These are phyloP conservation scores for Smallanthus sonchifolius DNA, from an alignment of 129 eudicot genomes.

Conservation along the genomic window DNA sequence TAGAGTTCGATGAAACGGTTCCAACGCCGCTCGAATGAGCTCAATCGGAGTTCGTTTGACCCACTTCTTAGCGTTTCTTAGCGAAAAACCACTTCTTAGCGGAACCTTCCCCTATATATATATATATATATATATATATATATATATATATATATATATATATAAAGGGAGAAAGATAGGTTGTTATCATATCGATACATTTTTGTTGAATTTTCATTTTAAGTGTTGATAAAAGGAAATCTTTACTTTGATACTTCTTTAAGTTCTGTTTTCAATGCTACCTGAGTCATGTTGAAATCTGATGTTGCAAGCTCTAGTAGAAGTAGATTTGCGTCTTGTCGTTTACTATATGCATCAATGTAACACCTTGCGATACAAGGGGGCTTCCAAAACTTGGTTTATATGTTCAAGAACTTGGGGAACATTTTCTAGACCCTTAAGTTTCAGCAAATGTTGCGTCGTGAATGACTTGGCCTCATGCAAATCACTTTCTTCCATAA, in stretches of 20 bases:
- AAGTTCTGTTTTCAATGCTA: constrained; percentile 20
- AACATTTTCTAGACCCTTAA: background rate
- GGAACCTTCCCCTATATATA: too few species aligned
- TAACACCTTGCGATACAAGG: constrained; percentile 26
- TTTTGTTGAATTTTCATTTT: background rate
- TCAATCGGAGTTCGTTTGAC: too few species aligned
- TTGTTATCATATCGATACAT: background rate
- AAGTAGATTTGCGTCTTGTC: constrained; percentile 4
- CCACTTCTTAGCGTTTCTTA: too few species aligned
- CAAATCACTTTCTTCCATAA: constrained; percentile 27
- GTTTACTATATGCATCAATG: constrained; percentile 21
- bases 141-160: constrained; percentile 40
- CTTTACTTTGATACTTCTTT: constrained; percentile 28
- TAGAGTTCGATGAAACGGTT: too few species aligned
- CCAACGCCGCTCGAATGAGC: too few species aligned
- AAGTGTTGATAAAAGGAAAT: background rate
- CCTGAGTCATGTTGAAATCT: constrained; percentile 36
- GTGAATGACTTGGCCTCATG: constrained; percentile 28
- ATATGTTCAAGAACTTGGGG: background rate
- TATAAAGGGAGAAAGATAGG: background rate
- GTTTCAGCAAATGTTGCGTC: background rate
- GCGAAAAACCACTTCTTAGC: too few species aligned
- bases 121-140: too few species aligned
- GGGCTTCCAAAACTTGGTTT: constrained; percentile 28
- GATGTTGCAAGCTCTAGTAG: constrained; percentile 30